Evolutionary conservation across 148 eudicot species (phyloP), one percentile per base, ranked within the genome.

Genomic region (Limonium bicolor): DNA sequence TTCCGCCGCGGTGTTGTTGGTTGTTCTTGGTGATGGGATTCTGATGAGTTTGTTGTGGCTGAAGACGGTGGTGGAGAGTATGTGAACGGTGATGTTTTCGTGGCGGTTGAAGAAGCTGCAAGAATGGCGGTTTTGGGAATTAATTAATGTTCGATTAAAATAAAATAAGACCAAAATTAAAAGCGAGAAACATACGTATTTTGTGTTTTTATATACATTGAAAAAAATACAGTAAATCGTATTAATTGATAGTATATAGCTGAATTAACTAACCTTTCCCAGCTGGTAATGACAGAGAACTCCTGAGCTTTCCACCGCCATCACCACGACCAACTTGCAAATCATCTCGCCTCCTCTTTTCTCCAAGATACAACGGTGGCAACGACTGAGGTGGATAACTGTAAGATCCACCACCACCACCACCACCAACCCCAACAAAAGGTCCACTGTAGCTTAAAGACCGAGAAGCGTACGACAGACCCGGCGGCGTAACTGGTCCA

Each of bases 1-100:
- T 64, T 78, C 27, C 94, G 67, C 29, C 58, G 65, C n/a, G 54
- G 65, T 20, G 41, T 36, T 22, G 20, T 41, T 14, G 2, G 39
- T 37, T 13, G 6, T 36, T 3, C 62, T 28, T 4, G 6, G 23
- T 0, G 4, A 20, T 18, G 24, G 4, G 23, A 7, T 20, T 18
- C 44, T 28, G 31, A 5, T 28, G 31, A 8, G 24, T 7, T 6
- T 40, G 11, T 20, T 13, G 45, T 20, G 24, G 4, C 32, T 8
- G 25, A 7, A 20, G 2, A 3, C 20, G n/a, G 21, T 38, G 10
- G 21, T 40, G 45, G 19, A 16, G 21, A 21, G 27, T 11, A 15
- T 41, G 45, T 41, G 0, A 9, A 41, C 23, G 45, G 11, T 36
- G 17, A 2, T 38, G 7, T 1, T 18, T 4, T 38, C 22, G 42